Percentiles rank a stretch among this genome's conserved stretches.
Conservation (phyloP, 495 filamentous ascomycete species). For the Daldinia bambusicola region DNA sequence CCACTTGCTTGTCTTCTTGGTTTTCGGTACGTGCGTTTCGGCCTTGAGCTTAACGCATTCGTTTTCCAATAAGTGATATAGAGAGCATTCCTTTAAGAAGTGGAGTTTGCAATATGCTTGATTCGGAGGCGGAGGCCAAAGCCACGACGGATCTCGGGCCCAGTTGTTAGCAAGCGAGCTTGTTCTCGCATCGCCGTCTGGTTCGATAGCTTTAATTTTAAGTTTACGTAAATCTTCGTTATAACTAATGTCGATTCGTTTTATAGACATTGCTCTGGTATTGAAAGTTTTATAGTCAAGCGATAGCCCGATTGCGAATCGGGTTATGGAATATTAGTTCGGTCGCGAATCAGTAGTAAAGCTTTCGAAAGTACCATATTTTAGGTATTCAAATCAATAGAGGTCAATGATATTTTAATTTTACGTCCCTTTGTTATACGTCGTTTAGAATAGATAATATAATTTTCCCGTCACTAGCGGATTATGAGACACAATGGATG, state of each 20-base stretch:
- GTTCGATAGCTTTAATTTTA: conserved; percentile 12
- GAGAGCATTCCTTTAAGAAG: conserved; percentile 36
- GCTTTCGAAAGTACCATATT: background rate
- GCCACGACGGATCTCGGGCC: conserved; percentile 25
- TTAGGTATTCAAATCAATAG: background rate
- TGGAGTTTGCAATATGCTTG: conserved; percentile 38
- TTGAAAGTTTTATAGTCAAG: background rate
- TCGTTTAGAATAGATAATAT: background rate
- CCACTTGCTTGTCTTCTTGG: conserved; percentile 27
- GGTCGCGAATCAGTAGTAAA: background rate
- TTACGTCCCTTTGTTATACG: background rate
- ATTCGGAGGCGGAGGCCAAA: conserved; percentile 24
- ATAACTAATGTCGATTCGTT: background rate
- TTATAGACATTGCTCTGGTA: background rate
- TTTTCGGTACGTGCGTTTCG: conserved; percentile 1
- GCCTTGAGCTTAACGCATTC: conserved; percentile 5
- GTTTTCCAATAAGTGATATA: conserved; percentile 29
- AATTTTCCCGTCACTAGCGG: conserved; percentile 12
- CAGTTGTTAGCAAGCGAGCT: background rate
- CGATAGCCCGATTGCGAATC: background rate
- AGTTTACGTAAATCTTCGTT: conserved; percentile 9
- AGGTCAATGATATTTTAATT: background rate
- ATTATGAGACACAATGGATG: conserved; percentile 23
- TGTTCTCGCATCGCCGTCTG: background rate
- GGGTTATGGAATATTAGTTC: background rate